Base-by-base conservation (phyloP, 2,329 filamentous ascomycete species). In the Epichloe brachyelytri region DNA sequence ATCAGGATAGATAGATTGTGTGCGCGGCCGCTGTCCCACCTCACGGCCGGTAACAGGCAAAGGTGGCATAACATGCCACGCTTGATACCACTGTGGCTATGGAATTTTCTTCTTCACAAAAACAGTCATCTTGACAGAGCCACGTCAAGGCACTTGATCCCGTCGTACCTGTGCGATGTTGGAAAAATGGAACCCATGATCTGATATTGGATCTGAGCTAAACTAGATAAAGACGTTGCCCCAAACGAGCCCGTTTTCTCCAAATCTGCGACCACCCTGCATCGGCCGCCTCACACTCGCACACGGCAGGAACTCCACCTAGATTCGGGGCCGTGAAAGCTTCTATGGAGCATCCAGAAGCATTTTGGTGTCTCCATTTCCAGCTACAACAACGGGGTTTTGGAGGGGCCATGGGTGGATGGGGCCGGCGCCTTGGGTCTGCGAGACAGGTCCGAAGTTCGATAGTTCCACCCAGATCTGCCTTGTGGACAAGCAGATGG, bases 391-490 rank as follows among this genome's bases (percentile, higher is more conserved):
- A 48, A 49, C 49, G 43, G 50, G 46, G 50, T 51, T 34, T 26
- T 51, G 49, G 53, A 52, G 54, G 53, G 54, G 49, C 55, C 38
- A 44, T 48, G 46, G 46, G 41, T 44, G 36, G 20, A 52, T 48
- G 49, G 51, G 53, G 46, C 51, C 40, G 34, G 47, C 53, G 43
- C 47, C 51, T 51, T 38, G 53, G 51, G 40, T 43, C 43, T 50
- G 40, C 39, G 50, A 52, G 54, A 55, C 53, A 51, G 46, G 48
- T 52, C 50, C 50, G 50, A 54, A 52, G 52, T 48, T 40, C 43
- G 49, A 37, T 51, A 49, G 58, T 54, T 53, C 57, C 57, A 57
- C 55, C 43, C 30, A 54, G 56, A 59, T 59, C 58, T 59, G 56
- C 50, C 52, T 51, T 57, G 57, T 58, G 57, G 51, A 52, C 38